Evolutionary conservation across 2,329 filamentous ascomycete species (phyloP).

Genomic region (Tolypocladium tropicale): DNA sequence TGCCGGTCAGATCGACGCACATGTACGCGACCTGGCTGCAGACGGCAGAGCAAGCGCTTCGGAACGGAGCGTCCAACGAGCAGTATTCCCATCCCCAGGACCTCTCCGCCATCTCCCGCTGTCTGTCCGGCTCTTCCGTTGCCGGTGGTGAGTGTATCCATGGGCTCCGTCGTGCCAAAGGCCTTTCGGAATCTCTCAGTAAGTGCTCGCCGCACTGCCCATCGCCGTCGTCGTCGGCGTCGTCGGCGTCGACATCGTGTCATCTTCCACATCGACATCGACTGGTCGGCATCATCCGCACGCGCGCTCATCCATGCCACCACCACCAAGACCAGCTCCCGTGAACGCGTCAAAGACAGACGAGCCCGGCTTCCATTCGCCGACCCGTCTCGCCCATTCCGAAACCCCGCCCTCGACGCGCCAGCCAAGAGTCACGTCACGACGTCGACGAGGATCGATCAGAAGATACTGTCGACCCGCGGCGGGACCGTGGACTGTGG

Average conservation of each 20-base stretch:
- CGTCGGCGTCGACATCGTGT: not conserved
- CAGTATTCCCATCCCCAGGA: no score
- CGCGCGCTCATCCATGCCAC: not conserved
- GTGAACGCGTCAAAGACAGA: conserved; percentile 1
- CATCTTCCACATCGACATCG: not conserved
- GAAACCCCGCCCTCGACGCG: conserved; percentile 7
- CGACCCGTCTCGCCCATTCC: conserved; percentile 7
- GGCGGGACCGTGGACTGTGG: not conserved
- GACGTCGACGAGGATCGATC: not conserved
- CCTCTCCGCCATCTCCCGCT: not conserved
- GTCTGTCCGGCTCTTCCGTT: not conserved
- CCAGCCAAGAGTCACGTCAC: not conserved
- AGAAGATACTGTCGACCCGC: not conserved
- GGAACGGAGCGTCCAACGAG: not conserved
- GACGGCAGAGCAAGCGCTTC: not conserved
- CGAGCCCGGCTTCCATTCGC: conserved; percentile 1
- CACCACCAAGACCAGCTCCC: not conserved
- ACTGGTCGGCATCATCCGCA: not conserved
- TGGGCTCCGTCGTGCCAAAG: not conserved
- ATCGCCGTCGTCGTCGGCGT: not conserved
- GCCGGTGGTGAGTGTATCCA: not conserved
- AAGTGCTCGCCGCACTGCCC: not conserved
- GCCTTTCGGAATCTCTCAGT: not conserved
- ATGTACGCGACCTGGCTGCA: not conserved
- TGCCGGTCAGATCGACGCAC: not conserved